Base-by-base conservation (phyloP, 306 rosid genomes). In the Abrus precatorius region DNA sequence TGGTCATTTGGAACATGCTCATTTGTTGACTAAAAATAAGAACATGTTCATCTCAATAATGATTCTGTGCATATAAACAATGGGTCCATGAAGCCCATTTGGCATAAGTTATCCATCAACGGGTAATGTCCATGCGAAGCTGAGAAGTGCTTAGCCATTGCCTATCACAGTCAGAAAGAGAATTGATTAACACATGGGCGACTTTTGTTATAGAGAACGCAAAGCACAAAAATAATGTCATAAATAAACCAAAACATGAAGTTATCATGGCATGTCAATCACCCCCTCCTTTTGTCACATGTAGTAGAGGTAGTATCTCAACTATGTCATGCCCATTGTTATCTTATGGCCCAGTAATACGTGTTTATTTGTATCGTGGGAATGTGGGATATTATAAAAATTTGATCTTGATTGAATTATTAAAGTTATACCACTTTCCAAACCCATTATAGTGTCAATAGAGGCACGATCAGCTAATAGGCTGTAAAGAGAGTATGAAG, bases 191-290 rank as follows among this genome's bases (percentile, higher is more conserved):
- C 29, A 56, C 12, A 56, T 2, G 63, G 9, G 63, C 5, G n/a
- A 8, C 38, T 28, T 28, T 27, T 7, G 28, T 57, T 4, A 57
- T 30, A 59, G 13, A 59, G 30, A 9, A 45, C 3, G 3, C 0
- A 62, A 66, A 72, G 34, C 52, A 40, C 41, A 76, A 69, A 62
- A 70, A 59, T 30, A 61, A 34, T 63, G 83, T 2, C 36, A 62
- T 14, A 27, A 57, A 72, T 32, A 65, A 71, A 53, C 55, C 12
- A 12, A 69, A 84, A 65, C 74, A 65, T 72, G 85, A 7, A 81
- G 85, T 41, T 44, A 85, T 85, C 55, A 85, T 85, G 83, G 85
- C 77, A 77, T 72, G 83, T 82, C 68, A 14, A 43, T 5, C 34
- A 34, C 12, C 1, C 53, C 38, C 56, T 72, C 41, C 72, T 70